Conservation (phyloP, 441 rosid species). For the Metrosideros polymorpha region DNA sequence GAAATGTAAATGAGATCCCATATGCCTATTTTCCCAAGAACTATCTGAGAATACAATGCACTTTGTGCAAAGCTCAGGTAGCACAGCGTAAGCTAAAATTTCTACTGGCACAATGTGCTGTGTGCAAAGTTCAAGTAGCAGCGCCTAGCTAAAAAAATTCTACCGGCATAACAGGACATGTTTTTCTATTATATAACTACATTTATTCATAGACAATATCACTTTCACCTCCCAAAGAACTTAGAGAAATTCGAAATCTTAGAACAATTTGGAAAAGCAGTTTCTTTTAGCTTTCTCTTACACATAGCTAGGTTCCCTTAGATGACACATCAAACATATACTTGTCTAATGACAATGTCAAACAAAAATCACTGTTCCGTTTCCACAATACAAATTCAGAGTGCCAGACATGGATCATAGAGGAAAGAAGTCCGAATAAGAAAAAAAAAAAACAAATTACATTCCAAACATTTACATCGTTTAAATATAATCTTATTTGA, state of each 20-base stretch:
- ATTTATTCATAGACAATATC: background rate
- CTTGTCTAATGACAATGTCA: background rate
- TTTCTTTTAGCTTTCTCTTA: background rate
- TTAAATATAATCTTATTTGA: background rate
- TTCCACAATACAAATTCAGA: background rate
- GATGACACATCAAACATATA: background rate
- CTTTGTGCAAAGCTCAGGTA: background rate
- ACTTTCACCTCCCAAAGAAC: background rate
- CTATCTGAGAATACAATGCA: background rate
- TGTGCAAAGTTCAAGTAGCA: background rate
- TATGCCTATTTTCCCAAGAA: background rate
- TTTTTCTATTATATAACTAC: background rate
- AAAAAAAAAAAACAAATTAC: background rate
- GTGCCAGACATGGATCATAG: background rate
- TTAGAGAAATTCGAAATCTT: background rate
- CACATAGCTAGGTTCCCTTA: background rate
- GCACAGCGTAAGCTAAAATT: background rate
- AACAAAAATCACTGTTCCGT: background rate
- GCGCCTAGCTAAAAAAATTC: background rate
- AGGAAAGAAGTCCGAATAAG: background rate
- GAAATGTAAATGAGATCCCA: background rate
- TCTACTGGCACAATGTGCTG: background rate
- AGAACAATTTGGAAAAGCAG: background rate
- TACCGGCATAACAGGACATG: background rate
- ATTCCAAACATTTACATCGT: background rate